Conservation (phyloP, 106 monocot species). For the Gastrodia elata region DNA sequence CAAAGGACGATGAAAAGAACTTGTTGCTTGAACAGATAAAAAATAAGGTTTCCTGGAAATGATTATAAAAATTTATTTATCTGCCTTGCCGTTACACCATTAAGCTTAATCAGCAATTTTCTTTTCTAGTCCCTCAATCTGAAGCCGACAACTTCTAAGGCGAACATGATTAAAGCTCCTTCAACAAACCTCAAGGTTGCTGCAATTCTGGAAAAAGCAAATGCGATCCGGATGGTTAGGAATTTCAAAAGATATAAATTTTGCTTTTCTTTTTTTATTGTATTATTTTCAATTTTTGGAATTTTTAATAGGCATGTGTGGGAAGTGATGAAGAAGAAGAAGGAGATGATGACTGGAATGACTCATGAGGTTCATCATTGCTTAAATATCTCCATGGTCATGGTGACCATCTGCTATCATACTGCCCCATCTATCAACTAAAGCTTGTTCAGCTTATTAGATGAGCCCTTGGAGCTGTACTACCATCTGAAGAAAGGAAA, state of each 20-base stretch:
- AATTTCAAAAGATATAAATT: background rate
- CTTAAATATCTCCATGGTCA: background rate
- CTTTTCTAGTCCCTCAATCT: slow-evolving; percentile 72
- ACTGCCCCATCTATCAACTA: slow-evolving; percentile 1
- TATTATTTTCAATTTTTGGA: background rate
- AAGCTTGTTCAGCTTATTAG: background rate
- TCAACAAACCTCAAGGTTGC: slow-evolving; percentile 75
- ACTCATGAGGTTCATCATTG: slow-evolving; percentile 19
- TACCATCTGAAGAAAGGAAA: background rate
- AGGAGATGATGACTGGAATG: slow-evolving; percentile 57
- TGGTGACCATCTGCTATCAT: slow-evolving; percentile 8
- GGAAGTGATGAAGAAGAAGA: slow-evolving; percentile 89
- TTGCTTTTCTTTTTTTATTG: background rate
- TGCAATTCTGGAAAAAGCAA: slow-evolving; percentile 94
- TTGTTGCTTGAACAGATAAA: slow-evolving; percentile 80
- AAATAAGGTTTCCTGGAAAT: slow-evolving; percentile 54
- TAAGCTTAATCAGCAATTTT: background rate
- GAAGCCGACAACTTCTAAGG: slow-evolving; percentile 50
- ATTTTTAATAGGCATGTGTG: slow-evolving; percentile 54
- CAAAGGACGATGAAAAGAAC: slow-evolving; percentile 52
- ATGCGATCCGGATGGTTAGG: slow-evolving; percentile 81
- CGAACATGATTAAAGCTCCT: slow-evolving; percentile 41
- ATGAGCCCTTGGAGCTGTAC: background rate
- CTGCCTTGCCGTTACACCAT: background rate
- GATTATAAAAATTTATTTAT: background rate